phyloP scores from a whole-genome alignment of 1,139 yeast species.

The Zygosaccharomyces sapae region DNA sequence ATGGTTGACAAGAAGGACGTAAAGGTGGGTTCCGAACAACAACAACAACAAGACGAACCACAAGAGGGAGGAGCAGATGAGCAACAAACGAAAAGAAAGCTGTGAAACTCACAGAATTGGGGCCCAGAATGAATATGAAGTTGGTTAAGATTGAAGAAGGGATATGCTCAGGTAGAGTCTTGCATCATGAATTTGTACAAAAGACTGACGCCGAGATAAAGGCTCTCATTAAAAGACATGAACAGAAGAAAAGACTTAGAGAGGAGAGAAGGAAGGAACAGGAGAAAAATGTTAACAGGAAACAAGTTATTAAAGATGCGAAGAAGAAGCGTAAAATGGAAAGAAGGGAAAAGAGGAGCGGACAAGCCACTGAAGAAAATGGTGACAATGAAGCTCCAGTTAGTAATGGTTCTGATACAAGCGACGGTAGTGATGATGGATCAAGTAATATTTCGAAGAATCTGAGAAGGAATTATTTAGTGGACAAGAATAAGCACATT shows the following conservation, averaged over 20 bases:
- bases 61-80: no score
- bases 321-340: constrained; percentile 71
- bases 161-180: constrained; percentile 76
- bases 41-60: constrained; percentile 18
- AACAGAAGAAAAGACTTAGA: constrained; percentile 56
- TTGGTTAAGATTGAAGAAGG: constrained; percentile 91
- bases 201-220: constrained; percentile 61
- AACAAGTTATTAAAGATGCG: constrained; percentile 67
- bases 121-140: constrained; percentile 79
- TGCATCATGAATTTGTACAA: constrained; percentile 68
- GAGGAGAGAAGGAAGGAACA: constrained; percentile 74
- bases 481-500: constrained; percentile 34
- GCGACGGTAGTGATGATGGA: constrained; percentile 30
- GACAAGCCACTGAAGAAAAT: constrained; percentile 26
- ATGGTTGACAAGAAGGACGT: constrained; percentile 46
- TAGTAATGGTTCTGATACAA: constrained; percentile 20
- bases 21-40: constrained; percentile 25
- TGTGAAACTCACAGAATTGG: constrained; percentile 85
- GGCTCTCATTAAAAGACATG: constrained; percentile 64
- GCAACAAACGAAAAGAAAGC: constrained; percentile 60
- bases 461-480: constrained; percentile 43
- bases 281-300: constrained; percentile 70
- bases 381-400: constrained; percentile 25
- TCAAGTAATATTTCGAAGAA: constrained; percentile 42
- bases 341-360: constrained; percentile 44